Evolutionary conservation across 306 rosid species (phyloP), one percentile per base, ranked within the genome.

Genomic region (Cicer judaicum): DNA sequence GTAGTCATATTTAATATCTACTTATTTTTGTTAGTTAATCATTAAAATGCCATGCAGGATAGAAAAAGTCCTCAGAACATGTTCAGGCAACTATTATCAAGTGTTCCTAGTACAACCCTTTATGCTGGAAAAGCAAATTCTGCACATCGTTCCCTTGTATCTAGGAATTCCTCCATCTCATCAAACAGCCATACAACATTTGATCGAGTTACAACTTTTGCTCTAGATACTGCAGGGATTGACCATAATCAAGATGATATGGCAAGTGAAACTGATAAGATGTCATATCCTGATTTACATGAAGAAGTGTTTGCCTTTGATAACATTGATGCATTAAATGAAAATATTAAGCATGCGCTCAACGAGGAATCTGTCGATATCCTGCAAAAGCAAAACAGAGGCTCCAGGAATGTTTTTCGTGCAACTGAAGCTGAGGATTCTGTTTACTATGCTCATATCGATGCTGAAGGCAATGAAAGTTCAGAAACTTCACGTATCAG

Each of bases 41-140:
- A 36, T 66, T 64, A 60, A 69, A 64, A 64, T 73, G 13, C 64
- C 55, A 40, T 80, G 86, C 95, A 91, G 95, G 97, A 91, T 79
- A 82, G 87, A 24, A 91, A 86, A 85, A 88, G 78, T 73, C 95
- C 95, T 72, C 92, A 88, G 49, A 91, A 91, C 68, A 91, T 91
- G 97, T 91, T 91, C 84, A 83, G 95, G 87, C 97, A 95, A 21
- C 97, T 91, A 67, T 77, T 91, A 81, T 91, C 97, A 14, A 91
- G 97, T 85, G 97, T 89, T 68, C 97, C 95, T 4, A 91, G 91
- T 73, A 87, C 91, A 56, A 83, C 93, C 61, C 88, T 91, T 76
- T 86, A 86, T 76, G 87, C 59, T 71, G 97, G 95, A 40, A 91
- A 86, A 82, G 72, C 85, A 78, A 91, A 76, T 79, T 83, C 97